A percentile compares a stretch with the other conserved stretches of the same genome.
Evolutionary conservation across 768 basidiomycete species (phyloP).

Genomic region (Collybia nuda): DNA sequence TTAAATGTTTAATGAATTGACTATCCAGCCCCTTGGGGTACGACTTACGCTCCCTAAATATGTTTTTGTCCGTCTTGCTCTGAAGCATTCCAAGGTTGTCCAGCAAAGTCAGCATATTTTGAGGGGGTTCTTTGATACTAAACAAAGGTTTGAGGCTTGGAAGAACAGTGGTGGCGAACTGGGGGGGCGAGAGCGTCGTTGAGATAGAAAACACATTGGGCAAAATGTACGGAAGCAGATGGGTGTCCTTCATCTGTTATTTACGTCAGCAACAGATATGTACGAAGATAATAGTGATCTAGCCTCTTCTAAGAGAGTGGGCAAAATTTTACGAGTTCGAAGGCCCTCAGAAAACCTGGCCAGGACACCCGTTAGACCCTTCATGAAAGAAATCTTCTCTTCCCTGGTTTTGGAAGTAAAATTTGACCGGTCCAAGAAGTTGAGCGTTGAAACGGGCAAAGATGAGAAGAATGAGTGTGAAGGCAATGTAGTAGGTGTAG

Average conservation of each 20-base stretch:
- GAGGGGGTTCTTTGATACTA: conserved; percentile 89
- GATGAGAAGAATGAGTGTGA: conserved; percentile 93
- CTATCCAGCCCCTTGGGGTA: background rate
- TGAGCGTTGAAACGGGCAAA: conserved; percentile 91
- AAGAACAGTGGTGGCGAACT: conserved; percentile 81
- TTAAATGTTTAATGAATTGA: conserved; percentile 5
- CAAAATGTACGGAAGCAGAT: conserved; percentile 90
- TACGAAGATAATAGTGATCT: conserved; percentile 1
- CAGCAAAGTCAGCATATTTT: conserved; percentile 92
- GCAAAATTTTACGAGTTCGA: conserved; percentile 84
- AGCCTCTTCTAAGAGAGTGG: conserved; percentile 92
- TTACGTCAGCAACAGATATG: conserved; percentile 1
- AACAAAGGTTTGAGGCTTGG: conserved; percentile 92
- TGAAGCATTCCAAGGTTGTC: conserved; percentile 89
- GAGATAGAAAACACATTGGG: conserved; percentile 95
- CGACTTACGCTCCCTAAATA: conserved; percentile 85
- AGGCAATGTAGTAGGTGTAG: conserved; percentile 78
- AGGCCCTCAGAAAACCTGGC: conserved; percentile 87
- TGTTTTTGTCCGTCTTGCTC: conserved; percentile 80
- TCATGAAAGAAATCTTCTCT: conserved; percentile 96
- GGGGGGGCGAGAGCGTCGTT: conserved; percentile 67
- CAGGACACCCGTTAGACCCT: conserved; percentile 79
- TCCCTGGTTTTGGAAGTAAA: conserved; percentile 93
- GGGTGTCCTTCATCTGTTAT: conserved; percentile 90
- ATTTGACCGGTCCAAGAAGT: conserved; percentile 93